Base-by-base conservation (phyloP, 2,329 filamentous ascomycete species). In the Alternaria panax region DNA sequence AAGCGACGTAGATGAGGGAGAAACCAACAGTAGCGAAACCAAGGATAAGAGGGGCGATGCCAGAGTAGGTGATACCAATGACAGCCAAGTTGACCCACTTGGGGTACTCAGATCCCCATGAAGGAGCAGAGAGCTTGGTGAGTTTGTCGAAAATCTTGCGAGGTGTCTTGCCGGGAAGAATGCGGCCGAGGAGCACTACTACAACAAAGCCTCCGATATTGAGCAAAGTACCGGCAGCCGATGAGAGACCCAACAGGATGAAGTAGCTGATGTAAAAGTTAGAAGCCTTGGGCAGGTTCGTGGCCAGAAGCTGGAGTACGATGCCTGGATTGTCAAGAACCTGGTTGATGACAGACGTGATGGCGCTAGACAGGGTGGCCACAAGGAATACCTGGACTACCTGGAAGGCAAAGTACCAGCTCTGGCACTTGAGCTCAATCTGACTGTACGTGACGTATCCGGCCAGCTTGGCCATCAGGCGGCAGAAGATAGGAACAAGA, bases 201-300 rank as follows among this genome's bases (percentile, higher is more conserved):
- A 96, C 83, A 75, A 92, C 94, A 51, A 94, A 80, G 59, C 94
- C 88, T 3, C 90, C 87, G 30, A 97, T 84, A 75, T 97, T 97
- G 53, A 96, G 83, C 18, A 94, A 70, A 3, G 72, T 73, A 12
- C 74, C 66, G 16, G 73, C 64, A 30, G 72, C 72, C 2, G 69
- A 64, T 0, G 73, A 75, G 6, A 75, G 69, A 53, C 94, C 96
- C 78, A 98, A 93, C 5, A 99, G 86, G 45, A 98, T 87, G 68
- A 99, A 96, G 81, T 97, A 99, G 1, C 90, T 92, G 51, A 98
- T 90, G 80, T 97, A 99, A 78, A 98, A 95, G 80, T 96, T 98
- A 66, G 93, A 95, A 0, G 92, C 89, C 62, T 87, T 90, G 22
- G 95, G 95, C 7, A 99, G 82, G 60, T 92, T 91, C 16, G 82